Conservation (phyloP, 371 early-diverging fungal species). For the Mortierella polycephala region DNA sequence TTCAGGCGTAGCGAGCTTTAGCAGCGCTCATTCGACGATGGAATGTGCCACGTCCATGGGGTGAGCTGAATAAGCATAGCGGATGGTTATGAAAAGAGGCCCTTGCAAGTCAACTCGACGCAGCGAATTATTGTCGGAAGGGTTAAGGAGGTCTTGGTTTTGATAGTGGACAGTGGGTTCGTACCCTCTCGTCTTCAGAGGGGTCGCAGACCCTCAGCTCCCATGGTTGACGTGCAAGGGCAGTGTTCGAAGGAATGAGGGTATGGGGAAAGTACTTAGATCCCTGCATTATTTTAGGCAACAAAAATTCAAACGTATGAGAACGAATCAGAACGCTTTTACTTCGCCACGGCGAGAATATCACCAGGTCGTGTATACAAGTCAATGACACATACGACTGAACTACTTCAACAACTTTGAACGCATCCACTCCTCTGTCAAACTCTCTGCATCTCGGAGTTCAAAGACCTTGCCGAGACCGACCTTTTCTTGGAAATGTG, state of each 20-base stretch:
- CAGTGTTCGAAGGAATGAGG: too few species aligned
- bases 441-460: slow-evolving; percentile 63
- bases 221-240: too few species aligned
- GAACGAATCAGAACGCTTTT: too few species aligned
- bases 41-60: neutral
- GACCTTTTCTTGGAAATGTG: slow-evolving; percentile 65
- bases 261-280: too few species aligned
- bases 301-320: too few species aligned
- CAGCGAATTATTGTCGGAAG: neutral
- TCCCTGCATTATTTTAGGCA: too few species aligned
- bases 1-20: neutral
- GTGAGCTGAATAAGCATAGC: neutral
- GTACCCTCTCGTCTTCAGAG: neutral
- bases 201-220: neutral
- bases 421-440: slow-evolving; percentile 65
- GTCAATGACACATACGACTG: too few species aligned
- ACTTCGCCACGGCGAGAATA: too few species aligned
- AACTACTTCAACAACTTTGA: slow-evolving; percentile 14
- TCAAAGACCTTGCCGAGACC: slow-evolving; percentile 66
- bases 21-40: neutral
- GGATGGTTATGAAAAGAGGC: neutral
- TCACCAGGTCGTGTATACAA: too few species aligned
- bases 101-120: neutral
- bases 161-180: too few species aligned
- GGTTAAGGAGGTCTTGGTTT: neutral